Conservation (phyloP, 371 early-diverging fungal genomes). For the Vittaforma corneae region DNA sequence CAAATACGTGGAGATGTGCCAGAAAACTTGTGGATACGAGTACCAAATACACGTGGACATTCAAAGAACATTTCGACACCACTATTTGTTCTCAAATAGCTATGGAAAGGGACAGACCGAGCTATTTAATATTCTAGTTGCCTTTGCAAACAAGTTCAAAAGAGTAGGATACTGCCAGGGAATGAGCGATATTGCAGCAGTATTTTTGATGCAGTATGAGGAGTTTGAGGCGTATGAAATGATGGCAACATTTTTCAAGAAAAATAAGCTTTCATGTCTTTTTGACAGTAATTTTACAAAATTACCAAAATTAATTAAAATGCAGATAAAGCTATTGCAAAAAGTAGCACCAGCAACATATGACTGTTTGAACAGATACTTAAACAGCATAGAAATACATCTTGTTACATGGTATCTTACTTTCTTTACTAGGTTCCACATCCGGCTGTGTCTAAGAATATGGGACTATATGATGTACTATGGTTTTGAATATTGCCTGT, state of each 20-base stretch:
- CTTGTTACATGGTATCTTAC: slow-evolving; percentile 58
- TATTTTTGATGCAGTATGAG: slow-evolving; percentile 56
- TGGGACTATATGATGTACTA: slow-evolving; percentile 57
- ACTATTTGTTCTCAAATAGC: slow-evolving; percentile 32
- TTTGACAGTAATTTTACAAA: slow-evolving; percentile 56
- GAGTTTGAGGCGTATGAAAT: slow-evolving; percentile 55
- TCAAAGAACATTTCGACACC: slow-evolving; percentile 19
- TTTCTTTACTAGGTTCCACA: slow-evolving; percentile 57
- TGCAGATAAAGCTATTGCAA: slow-evolving; percentile 49
- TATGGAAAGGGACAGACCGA: slow-evolving; percentile 52
- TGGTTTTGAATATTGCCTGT: slow-evolving; percentile 53
- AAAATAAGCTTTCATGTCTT: slow-evolving; percentile 49
- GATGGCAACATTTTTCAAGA: slow-evolving; percentile 42
- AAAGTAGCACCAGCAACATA: slow-evolving; percentile 50
- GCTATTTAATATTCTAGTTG: slow-evolving; percentile 56
- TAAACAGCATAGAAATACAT: slow-evolving; percentile 44
- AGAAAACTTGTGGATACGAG: neutral
- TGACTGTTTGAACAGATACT: slow-evolving; percentile 28
- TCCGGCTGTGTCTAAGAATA: slow-evolving; percentile 42
- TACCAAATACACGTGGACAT: slow-evolving; percentile 22
- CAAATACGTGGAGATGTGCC: too few species aligned
- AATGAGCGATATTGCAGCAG: slow-evolving; percentile 56
- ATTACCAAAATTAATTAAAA: slow-evolving; percentile 42
- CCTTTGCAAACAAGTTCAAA: slow-evolving; percentile 53
- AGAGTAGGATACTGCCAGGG: slow-evolving; percentile 60